phyloP scores from a whole-genome alignment of 2,329 filamentous ascomycete species.

The Lecanicillium sp. region DNA sequence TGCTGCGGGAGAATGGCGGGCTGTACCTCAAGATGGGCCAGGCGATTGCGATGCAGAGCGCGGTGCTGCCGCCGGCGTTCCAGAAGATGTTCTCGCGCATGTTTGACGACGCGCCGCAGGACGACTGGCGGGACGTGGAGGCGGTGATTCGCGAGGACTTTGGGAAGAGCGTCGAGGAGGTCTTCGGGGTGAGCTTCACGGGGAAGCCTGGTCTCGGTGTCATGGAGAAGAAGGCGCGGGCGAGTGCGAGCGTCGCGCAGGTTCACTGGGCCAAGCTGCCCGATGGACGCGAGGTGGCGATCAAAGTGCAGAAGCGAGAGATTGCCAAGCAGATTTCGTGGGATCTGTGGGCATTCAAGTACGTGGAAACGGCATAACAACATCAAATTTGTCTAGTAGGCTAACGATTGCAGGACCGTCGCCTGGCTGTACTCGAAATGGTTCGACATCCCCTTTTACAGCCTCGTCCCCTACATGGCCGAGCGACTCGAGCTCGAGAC shows the following conservation, averaged over 20 bases:
- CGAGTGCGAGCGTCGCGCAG: conserved; percentile 89
- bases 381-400: too few species aligned
- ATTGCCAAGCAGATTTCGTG: conserved; percentile 85
- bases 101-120: conserved; percentile 97
- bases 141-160: conserved; percentile 84
- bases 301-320: conserved; percentile 96
- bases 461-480: conserved; percentile 83
- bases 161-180: conserved; percentile 77
- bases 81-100: conserved; percentile 93
- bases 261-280: conserved; percentile 87
- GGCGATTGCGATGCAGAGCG: conserved; percentile 97
- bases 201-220: conserved; percentile 62
- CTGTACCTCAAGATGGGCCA: conserved; percentile 97
- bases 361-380: conserved; percentile 27
- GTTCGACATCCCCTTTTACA: conserved; percentile 92
- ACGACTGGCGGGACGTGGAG: conserved; percentile 79
- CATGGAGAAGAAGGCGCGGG: conserved; percentile 56
- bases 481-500: conserved; percentile 91
- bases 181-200: conserved; percentile 82
- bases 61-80: conserved; percentile 87
- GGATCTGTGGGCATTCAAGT: conserved; percentile 96
- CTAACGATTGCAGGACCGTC: conserved; percentile 56
- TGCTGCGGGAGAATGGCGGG: conserved; percentile 82
- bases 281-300: conserved; percentile 85
- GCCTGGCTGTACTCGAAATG: conserved; percentile 75